These are phyloP conservation scores for Hyaloscypha bicolor DNA, from an alignment of 495 filamentous ascomycete genomes.

Conservation along the genomic window DNA sequence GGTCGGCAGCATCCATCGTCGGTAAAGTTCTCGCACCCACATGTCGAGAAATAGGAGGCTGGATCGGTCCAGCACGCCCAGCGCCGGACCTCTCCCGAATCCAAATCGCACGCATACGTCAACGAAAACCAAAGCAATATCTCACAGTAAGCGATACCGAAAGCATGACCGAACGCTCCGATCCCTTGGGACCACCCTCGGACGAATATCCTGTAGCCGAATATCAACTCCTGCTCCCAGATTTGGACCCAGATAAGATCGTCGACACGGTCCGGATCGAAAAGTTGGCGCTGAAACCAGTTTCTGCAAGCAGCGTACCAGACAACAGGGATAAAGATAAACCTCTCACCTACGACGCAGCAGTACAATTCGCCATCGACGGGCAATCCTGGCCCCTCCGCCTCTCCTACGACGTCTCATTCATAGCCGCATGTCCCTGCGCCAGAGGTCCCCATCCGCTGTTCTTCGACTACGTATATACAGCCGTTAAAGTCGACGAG, in stretches of 20 bases:
- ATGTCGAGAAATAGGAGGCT: constrained; percentile 67
- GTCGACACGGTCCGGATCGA: constrained; percentile 68
- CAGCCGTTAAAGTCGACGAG: constrained; percentile 55
- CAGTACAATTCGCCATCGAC: constrained; percentile 67
- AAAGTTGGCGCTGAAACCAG: constrained; percentile 55
- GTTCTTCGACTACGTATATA: constrained; percentile 66
- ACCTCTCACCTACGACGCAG: constrained; percentile 59
- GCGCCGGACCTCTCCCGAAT: constrained; percentile 60
- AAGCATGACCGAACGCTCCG: constrained; percentile 60
- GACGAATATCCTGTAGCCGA: constrained; percentile 61
- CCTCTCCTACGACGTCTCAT: constrained; percentile 65
- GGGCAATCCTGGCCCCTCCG: constrained; percentile 64
- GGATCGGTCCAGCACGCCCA: constrained; percentile 69
- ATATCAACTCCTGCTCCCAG: constrained; percentile 56
- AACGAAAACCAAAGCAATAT: constrained; percentile 47
- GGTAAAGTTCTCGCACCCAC: constrained; percentile 78
- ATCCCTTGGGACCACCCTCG: constrained; percentile 63
- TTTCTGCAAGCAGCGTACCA: constrained; percentile 21
- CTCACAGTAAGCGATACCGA: constrained; percentile 56
- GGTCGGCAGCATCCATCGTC: constrained; percentile 67
- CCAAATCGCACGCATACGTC: constrained; percentile 63
- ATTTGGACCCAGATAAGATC: constrained; percentile 44
- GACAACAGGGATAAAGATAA: constrained; percentile 31
- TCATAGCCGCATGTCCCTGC: constrained; percentile 68
- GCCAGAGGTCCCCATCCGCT: constrained; percentile 68